phyloP scores from a whole-genome alignment of 441 rosid genomes.

The Eruca vesicaria region DNA sequence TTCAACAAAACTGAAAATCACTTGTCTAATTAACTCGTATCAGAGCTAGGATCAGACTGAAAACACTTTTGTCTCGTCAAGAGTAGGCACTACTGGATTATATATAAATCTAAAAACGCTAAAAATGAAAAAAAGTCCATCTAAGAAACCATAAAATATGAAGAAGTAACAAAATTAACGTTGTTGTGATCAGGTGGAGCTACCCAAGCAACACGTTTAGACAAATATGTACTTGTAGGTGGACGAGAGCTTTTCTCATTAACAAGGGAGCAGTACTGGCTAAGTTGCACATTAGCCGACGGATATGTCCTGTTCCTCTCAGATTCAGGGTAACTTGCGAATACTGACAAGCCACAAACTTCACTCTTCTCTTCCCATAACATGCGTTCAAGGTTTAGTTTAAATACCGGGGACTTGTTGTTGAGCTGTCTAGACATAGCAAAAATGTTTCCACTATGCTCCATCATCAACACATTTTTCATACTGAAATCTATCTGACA shows the following conservation, averaged over 20 bases:
- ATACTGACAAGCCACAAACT: neutral
- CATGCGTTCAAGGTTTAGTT: neutral
- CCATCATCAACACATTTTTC: neutral
- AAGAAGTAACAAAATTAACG: neutral
- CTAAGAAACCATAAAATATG: neutral
- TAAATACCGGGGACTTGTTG: neutral
- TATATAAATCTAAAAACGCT: too few relatives aligned
- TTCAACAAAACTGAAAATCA: too few relatives aligned
- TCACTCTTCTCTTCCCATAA: neutral
- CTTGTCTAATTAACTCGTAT: too few relatives aligned
- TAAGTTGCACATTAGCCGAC: neutral
- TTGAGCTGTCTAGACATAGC: neutral
- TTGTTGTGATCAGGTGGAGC: neutral
- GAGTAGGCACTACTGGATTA: too few relatives aligned
- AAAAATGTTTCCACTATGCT: slow-evolving; percentile 15
- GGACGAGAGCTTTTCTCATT: neutral
- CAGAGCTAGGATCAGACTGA: too few relatives aligned
- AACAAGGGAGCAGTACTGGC: neutral
- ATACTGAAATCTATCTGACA: neutral
- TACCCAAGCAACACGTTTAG: neutral
- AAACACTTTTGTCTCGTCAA: too few relatives aligned
- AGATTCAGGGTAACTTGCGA: neutral
- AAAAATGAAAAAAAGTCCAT: neutral
- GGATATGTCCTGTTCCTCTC: neutral
- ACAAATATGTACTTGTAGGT: neutral